These are phyloP conservation scores for Wickerhamiella siamensis DNA, from an alignment of 805 yeast species.

Conservation along the genomic window DNA sequence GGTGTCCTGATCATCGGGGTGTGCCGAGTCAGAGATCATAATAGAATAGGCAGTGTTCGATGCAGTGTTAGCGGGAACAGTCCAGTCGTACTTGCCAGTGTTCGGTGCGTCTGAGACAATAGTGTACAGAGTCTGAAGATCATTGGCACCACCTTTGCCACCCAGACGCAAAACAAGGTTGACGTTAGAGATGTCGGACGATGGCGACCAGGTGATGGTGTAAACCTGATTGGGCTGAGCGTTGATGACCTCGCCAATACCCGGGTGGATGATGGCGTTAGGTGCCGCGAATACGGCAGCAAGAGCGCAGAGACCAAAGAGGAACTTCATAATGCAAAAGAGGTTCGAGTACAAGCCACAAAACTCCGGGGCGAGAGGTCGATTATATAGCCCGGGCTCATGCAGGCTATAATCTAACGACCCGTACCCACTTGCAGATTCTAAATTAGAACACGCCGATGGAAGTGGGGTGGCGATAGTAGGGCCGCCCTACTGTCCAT, in stretches of 20 bases:
- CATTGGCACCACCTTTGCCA: conserved; percentile 18
- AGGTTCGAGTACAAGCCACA: no score
- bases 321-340: neutral
- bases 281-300: conserved; percentile 8
- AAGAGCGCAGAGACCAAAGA: conserved; percentile 6
- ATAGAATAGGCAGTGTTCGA: conserved; percentile 19
- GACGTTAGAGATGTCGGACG: conserved; percentile 16
- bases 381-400: neutral
- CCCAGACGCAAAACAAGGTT: conserved; percentile 20
- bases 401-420: neutral
- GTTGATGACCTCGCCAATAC: conserved; percentile 18
- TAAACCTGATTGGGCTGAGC: conserved; percentile 19
- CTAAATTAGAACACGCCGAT: neutral
- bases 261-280: conserved; percentile 19
- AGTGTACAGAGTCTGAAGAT: conserved; percentile 15
- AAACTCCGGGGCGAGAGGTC: no score
- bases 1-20: conserved; percentile 15
- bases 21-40: conserved; percentile 15
- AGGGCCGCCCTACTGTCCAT: no score
- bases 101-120: conserved; percentile 21
- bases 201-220: conserved; percentile 22
- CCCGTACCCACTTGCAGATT: neutral
- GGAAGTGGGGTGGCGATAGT: no score
- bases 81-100: conserved; percentile 22
- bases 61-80: conserved; percentile 12